Percentiles rank a stretch among this genome's conserved stretches.
These are phyloP conservation scores for Cyclospora cayetanensis DNA, from an alignment of 169 alveolate genomes.

Conservation along the genomic window DNA sequence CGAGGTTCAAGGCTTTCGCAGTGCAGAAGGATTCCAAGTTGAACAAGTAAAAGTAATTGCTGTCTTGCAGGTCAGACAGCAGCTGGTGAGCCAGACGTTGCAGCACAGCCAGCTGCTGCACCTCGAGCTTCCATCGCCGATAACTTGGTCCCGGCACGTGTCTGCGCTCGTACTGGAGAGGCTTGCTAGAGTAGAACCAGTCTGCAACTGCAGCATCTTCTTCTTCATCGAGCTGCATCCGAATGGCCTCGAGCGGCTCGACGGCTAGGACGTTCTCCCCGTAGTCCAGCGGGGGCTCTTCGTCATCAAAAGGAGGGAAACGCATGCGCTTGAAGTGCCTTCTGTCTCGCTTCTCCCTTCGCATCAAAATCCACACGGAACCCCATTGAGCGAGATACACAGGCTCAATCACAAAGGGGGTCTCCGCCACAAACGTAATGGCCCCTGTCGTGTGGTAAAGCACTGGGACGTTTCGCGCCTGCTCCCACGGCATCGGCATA, in stretches of 20 bases:
- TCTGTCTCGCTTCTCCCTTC: slow-evolving; percentile 96
- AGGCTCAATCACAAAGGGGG: slow-evolving; percentile 99
- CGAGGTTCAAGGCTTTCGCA: slow-evolving; percentile 99
- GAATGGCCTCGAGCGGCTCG: slow-evolving; percentile 99
- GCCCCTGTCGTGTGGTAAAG: slow-evolving; percentile 99
- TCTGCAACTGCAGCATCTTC: slow-evolving; percentile 99
- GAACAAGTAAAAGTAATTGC: slow-evolving; percentile 98
- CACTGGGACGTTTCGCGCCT: slow-evolving; percentile 94
- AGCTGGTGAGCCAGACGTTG: slow-evolving; percentile 98
- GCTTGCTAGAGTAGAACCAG: slow-evolving; percentile 94
- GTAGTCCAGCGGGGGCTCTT: slow-evolving; percentile 99
- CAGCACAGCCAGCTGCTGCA: slow-evolving; percentile 97
- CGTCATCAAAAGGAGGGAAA: slow-evolving; percentile 99
- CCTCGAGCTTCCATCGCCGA: slow-evolving; percentile 94
- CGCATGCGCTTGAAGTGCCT: slow-evolving; percentile 99
- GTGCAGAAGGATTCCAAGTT: slow-evolving; percentile 97
- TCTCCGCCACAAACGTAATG: slow-evolving; percentile 98
- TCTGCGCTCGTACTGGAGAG: slow-evolving; percentile 75
- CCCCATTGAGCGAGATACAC: slow-evolving; percentile 99
- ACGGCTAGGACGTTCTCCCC: slow-evolving; percentile 98
- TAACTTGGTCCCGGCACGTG: slow-evolving; percentile 92
- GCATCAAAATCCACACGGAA: slow-evolving; percentile 99
- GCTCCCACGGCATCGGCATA: slow-evolving; percentile 99
- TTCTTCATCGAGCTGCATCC: slow-evolving; percentile 98
- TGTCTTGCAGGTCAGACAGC: slow-evolving; percentile 92